Evolutionary conservation across 805 yeast genomes (phyloP), one percentile per base, ranked within the genome.

Genomic region (Ogataea trehalophila): DNA sequence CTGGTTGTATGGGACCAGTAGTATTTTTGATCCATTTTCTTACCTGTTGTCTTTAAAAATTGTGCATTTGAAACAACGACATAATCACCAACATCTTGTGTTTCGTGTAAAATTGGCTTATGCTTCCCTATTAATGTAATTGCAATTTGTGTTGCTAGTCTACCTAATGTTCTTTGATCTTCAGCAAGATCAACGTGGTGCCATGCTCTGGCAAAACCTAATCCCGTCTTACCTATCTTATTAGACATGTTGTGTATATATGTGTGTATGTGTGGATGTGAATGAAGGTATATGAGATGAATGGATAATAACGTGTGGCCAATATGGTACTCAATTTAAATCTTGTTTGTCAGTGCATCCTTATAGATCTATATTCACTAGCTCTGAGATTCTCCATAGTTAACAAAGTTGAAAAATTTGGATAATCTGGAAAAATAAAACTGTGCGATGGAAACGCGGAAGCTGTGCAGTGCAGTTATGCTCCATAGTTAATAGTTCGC

Each of bases 1-100:
- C 86, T 81, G 4, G 85, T 79, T 33, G 91, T 84, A 67, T 95
- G 99, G 48, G 87, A 77, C 85, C 95, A 85, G 71, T 94, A 94
- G 9, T 82, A 75, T 67, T 87, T 91, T 47, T 90, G 83, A 47
- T 80, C 69, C 60, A 91, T 65, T 66, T 94, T 92, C 51, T 82
- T 84, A 53, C 98, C 98, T 0, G 97, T 83, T n/a, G 85, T 74
- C 56, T 82, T 83, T 59, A 94, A 66, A 54, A 81, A 80, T 49
- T 87, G 77, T 61, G 97, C 90, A 71, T 94, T 95, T 14, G 97
- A 87, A 2, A 92, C 97, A 13, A 94, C 98, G 13, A 94, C 97
- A 62, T 91, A 94, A 68, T 94, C 99, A 14, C 99, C 99, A 54
- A 83, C 81, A 69, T 94, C 99, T 64, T 85, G 71, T 1, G 85